These are phyloP conservation scores for Lobosporangium transversale DNA, from an alignment of 192 early-diverging fungal genomes.

Conservation along the genomic window DNA sequence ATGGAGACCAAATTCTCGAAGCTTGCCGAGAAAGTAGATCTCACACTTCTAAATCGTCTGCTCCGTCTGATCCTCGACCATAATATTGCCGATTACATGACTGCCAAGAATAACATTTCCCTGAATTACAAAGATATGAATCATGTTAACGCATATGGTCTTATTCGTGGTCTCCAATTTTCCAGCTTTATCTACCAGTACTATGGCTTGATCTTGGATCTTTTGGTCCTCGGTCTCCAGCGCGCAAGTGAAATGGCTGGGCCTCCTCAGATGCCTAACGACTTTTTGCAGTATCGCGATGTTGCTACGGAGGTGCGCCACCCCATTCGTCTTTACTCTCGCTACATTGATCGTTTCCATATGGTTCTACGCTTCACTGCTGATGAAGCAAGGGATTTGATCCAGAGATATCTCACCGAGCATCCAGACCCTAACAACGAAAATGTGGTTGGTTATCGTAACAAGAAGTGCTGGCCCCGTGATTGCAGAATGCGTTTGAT, in stretches of 20 bases:
- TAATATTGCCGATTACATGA: conserved; percentile 99
- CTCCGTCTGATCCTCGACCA: conserved; percentile 97
- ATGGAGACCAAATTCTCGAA: conserved; percentile 93
- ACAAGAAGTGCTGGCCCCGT: conserved; percentile 96
- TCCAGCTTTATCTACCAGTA: conserved; percentile 98
- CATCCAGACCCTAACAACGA: conserved; percentile 99
- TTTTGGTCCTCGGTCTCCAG: conserved; percentile 93
- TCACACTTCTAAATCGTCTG: conserved; percentile 93
- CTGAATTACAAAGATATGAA: conserved; percentile 99
- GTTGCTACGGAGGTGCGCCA: conserved; percentile 92
- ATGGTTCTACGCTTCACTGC: conserved; percentile 94
- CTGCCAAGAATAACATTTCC: conserved; percentile 98
- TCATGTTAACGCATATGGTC: conserved; percentile 96
- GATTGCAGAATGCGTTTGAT: conserved; percentile 99
- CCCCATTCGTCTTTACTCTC: conserved; percentile 95
- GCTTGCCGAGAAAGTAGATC: conserved; percentile 97
- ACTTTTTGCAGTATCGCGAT: conserved; percentile 96
- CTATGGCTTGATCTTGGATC: conserved; percentile 96
- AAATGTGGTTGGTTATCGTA: conserved; percentile 98
- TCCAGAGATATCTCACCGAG: conserved; percentile 97
- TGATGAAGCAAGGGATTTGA: conserved; percentile 93
- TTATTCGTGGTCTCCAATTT: conserved; percentile 98
- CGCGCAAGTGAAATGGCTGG: conserved; percentile 98
- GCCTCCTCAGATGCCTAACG: conserved; percentile 90
- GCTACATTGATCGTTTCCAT: conserved; percentile 94